Base-by-base conservation (phyloP, 2,329 filamentous ascomycete genomes). In the Fusarium sacchari region DNA sequence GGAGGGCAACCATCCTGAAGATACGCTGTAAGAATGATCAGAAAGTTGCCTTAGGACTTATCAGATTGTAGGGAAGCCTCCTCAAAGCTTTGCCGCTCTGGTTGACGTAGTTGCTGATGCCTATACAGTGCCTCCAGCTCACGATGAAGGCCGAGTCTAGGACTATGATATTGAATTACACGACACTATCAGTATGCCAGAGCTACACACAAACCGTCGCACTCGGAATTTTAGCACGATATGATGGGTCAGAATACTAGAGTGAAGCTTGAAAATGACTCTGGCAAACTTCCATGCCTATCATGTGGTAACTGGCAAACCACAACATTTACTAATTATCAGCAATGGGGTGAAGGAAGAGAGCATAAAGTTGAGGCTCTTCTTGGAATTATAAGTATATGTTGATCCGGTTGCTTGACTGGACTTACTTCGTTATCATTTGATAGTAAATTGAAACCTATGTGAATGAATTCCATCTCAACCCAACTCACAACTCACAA, bases 301-400 rank as follows among this genome's bases (percentile, higher is more conserved):
- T 34, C 40, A 65, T 43, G 37, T 42, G 40, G 14, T 34, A 20
- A 43, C 15, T 28, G 39, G 36, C 67, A 70, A 69, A 70, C 37
- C 22, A 13, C n/a, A 30, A 28, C 24, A 36, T 26, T 18, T 28
- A 28, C 32, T n/a, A 22, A 55, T 26, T 5, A 34, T 36, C 14
- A 47, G 22, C 20, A 36, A 24, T 26, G 9, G 7, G 18, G 6
- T 4, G 22, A 20, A n/a, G 1, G 11, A 32, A 30, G 24, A 34
- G 30, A 28, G 11, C 28, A 26, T n/a, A 32, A 14, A 22, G 5
- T 18, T 7, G 9, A 22, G 24, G n/a, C 12, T 53, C 11, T 14
- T 17, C 3, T 22, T 6, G 32, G 26, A 4, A 6, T 30, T 53
- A 70, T 44, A 70, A 70, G 42, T 28, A 47, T n/a, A 32, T 10